Evolutionary conservation across 2,329 filamentous ascomycete species (phyloP).

Genomic region (Aschersonia sp.): DNA sequence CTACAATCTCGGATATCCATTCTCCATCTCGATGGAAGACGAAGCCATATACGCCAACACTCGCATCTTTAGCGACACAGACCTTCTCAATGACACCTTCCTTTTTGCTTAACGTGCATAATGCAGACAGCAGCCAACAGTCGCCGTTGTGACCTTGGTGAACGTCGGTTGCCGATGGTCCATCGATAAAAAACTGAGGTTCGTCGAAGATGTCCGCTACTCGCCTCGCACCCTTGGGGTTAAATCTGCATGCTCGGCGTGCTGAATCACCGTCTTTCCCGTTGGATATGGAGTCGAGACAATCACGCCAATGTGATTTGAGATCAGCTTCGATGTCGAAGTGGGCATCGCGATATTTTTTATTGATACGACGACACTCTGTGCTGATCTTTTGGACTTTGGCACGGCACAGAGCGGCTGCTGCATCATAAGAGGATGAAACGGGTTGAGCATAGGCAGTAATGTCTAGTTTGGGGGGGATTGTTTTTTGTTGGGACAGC

Average conservation of each 20-base stretch:
- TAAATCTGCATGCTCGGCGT: slow-evolving; percentile 17
- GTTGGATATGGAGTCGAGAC: slow-evolving; percentile 30
- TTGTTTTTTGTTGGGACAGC: slow-evolving; percentile 27
- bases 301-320: slow-evolving; percentile 40
- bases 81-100: slow-evolving; percentile 55
- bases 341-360: slow-evolving; percentile 75
- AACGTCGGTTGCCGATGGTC: slow-evolving; percentile 62
- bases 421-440: slow-evolving; percentile 60
- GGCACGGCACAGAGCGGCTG: slow-evolving; percentile 50
- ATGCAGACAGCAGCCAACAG: slow-evolving; percentile 73
- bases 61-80: slow-evolving; percentile 58
- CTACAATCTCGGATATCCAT: slow-evolving; percentile 47
- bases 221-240: slow-evolving; percentile 47
- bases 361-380: slow-evolving; percentile 62
- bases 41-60: slow-evolving; percentile 71
- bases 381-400: slow-evolving; percentile 47
- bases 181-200: slow-evolving; percentile 65
- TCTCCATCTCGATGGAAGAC: slow-evolving; percentile 72
- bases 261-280: slow-evolving; percentile 5
- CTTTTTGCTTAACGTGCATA: slow-evolving; percentile 66
- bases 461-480: slow-evolving; percentile 12
- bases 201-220: slow-evolving; percentile 63
- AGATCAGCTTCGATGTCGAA: slow-evolving; percentile 74
- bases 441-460: slow-evolving; percentile 15
- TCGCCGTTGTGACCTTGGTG: slow-evolving; percentile 63